phyloP scores from a whole-genome alignment of 306 rosid genomes.

The Cotoneaster glaucophyllus region DNA sequence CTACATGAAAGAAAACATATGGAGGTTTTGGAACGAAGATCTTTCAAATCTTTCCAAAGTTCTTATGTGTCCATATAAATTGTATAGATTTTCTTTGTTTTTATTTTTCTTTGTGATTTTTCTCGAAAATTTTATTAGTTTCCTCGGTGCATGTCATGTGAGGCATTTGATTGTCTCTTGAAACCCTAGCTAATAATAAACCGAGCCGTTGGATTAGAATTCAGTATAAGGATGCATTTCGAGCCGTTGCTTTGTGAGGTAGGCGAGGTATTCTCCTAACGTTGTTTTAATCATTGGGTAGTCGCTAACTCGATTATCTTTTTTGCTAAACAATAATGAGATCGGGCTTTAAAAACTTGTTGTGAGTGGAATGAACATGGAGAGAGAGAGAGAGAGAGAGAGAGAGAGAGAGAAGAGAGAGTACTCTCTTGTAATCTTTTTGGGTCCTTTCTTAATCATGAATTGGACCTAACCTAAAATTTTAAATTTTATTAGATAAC shows the following conservation, averaged over 20 bases:
- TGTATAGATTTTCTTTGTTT: conserved; percentile 2
- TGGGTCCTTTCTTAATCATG: conserved; percentile 40
- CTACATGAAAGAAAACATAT: conserved; percentile 33
- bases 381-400: conserved; percentile 2
- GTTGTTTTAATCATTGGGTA: conserved; percentile 40
- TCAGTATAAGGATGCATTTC: not conserved
- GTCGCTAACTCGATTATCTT: conserved; percentile 17
- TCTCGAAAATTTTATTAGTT: not conserved
- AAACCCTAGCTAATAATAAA: not conserved
- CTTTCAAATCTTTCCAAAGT: conserved; percentile 50
- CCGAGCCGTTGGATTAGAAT: not conserved
- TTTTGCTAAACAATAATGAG: conserved; percentile 18
- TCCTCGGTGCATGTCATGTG: conserved; percentile 38
- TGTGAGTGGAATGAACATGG: conserved; percentile 33
- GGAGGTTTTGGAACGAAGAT: conserved; percentile 43
- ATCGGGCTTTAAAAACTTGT: conserved; percentile 11
- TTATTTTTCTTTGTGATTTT: not conserved
- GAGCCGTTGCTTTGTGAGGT: not conserved
- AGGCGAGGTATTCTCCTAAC: not conserved
- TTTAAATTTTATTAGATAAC: conserved; percentile 6
- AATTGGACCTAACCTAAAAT: conserved; percentile 30
- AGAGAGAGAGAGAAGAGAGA: not conserved
- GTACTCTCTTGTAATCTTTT: conserved; percentile 29
- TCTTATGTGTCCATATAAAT: conserved; percentile 40
- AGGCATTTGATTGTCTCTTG: not conserved